These are phyloP conservation scores for Microbotryum lychnidis-dioicae DNA, from an alignment of 1,284 basidiomycete genomes.

Conservation along the genomic window DNA sequence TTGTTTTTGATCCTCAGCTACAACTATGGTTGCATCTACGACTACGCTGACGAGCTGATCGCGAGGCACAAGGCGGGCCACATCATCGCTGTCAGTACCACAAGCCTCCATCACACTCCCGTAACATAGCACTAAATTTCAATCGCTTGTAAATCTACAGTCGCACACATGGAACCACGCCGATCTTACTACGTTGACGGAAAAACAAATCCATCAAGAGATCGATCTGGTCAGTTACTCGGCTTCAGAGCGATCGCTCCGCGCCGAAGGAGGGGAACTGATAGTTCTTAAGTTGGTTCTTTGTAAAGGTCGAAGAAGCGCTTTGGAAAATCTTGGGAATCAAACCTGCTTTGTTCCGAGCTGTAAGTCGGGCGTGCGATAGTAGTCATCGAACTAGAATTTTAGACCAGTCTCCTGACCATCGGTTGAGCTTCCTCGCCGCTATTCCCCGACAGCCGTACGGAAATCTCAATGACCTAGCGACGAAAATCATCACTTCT, in stretches of 20 bases:
- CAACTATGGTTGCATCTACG: conserved; percentile 36
- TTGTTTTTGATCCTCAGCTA: conserved; percentile 30
- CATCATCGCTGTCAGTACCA: conserved; percentile 31
- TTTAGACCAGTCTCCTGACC: too few relatives aligned
- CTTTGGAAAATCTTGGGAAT: conserved; percentile 36
- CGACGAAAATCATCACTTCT: conserved; percentile 28
- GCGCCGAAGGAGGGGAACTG: too few relatives aligned
- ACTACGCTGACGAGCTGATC: conserved; percentile 29
- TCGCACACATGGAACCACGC: conserved; percentile 29
- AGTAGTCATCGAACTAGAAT: too few relatives aligned
- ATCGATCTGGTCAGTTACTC: too few relatives aligned
- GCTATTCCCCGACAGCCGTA: conserved; percentile 10
- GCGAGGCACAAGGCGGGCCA: conserved; percentile 34
- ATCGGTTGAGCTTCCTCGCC: too few relatives aligned
- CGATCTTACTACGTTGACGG: conserved; percentile 30
- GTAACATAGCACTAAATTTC: too few relatives aligned
- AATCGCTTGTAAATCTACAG: neutral
- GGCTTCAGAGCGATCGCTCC: too few relatives aligned
- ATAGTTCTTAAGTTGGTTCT: too few relatives aligned
- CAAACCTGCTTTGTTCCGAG: conserved; percentile 34
- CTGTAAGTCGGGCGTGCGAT: neutral
- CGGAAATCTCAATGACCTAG: conserved; percentile 24
- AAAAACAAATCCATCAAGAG: conserved; percentile 28
- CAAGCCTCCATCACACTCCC: conserved; percentile 28
- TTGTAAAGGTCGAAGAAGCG: conserved; percentile 23